Percentiles rank a stretch among this genome's conserved stretches.
phyloP scores from a whole-genome alignment of 495 filamentous ascomycete genomes.

The Podospora sp. region DNA sequence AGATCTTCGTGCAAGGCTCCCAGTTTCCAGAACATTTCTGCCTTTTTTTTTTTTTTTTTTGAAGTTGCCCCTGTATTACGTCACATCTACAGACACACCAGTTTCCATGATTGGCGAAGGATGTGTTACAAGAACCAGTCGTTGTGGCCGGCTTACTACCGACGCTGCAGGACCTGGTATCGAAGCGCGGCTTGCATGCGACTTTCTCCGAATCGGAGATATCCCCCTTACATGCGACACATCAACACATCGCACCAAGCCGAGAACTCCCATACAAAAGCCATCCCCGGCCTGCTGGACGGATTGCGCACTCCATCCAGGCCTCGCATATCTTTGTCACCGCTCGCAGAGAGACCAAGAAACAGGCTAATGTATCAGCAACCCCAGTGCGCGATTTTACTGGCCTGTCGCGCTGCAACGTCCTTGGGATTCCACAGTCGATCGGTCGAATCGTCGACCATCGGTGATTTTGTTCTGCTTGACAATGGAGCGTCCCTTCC shows the following conservation, averaged over 20 bases:
- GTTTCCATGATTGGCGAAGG: background rate
- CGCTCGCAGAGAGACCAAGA: constrained; percentile 7
- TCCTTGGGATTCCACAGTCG: constrained; percentile 1
- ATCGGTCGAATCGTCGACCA: constrained; percentile 6
- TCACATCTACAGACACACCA: background rate
- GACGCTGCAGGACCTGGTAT: constrained; percentile 11
- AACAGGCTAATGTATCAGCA: constrained; percentile 29
- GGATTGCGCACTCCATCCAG: no score
- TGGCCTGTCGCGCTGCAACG: constrained; percentile 7
- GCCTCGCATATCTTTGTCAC: background rate
- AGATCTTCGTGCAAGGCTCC: background rate
- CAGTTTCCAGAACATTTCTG: background rate
- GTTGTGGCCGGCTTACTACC: constrained; percentile 10
- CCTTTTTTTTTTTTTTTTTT: background rate
- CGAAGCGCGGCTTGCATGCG: constrained; percentile 17
- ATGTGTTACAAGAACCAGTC: background rate
- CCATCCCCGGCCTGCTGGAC: background rate
- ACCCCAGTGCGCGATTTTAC: constrained; percentile 34
- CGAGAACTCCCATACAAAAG: constrained; percentile 11
- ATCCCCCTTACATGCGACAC: constrained; percentile 1
- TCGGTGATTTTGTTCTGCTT: constrained; percentile 17
- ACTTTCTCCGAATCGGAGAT: constrained; percentile 26
- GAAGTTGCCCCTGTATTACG: constrained; percentile 12
- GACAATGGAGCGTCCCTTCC: constrained; percentile 14
- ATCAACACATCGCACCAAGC: constrained; percentile 9